Evolutionary conservation across 768 basidiomycete species (phyloP), one percentile per base, ranked within the genome.

Genomic region (Suillus variegatus): DNA sequence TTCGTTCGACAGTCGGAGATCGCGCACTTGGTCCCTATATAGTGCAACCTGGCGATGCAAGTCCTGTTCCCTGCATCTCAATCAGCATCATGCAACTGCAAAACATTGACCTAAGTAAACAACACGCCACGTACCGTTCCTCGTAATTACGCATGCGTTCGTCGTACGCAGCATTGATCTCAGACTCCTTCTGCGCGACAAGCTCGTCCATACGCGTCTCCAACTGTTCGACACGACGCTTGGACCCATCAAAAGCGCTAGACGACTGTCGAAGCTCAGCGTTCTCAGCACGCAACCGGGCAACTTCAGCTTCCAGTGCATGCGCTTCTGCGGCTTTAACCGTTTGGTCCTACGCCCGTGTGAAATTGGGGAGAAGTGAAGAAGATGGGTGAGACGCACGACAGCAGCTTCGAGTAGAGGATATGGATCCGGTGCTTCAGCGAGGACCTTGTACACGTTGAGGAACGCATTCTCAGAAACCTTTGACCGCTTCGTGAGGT

Each of bases 401-500:
- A 99, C 93, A 13, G 95, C 96, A 14, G 90, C 94, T 73, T 99
- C 97, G 16, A 99, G 87, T 8, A 99, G 82, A 10, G 97, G 97
- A 75, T 97, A 97, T 18, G 97, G 97, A 75, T 99, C 97, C 0
- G 97, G 97, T 3, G 94, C 97, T 73, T 99, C 97, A 0, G 97
- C 95, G 9, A 99, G 79, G 25, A 97, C 87, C 75, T 99, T 99
- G 84, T 99, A 99, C 22, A 96, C 91, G 71, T 89, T 94, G n/a
- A 99, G 82, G 78, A 99, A 99, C 0, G 95, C 93, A 72, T 92
- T 96, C 82, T 99, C 97, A 12, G 95, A 92, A 28, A 86, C 78
- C 75, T 98, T 98, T 46, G 91, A 93, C 10, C 97, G 91, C 70
- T 93, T 92, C 0, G 97, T 99, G 68, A 99, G 87, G 73, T 82